Percentiles rank a stretch among this genome's conserved stretches.
Evolutionary conservation across 2,329 filamentous ascomycete species (phyloP).

Genomic region (Pleomassaria siparia): DNA sequence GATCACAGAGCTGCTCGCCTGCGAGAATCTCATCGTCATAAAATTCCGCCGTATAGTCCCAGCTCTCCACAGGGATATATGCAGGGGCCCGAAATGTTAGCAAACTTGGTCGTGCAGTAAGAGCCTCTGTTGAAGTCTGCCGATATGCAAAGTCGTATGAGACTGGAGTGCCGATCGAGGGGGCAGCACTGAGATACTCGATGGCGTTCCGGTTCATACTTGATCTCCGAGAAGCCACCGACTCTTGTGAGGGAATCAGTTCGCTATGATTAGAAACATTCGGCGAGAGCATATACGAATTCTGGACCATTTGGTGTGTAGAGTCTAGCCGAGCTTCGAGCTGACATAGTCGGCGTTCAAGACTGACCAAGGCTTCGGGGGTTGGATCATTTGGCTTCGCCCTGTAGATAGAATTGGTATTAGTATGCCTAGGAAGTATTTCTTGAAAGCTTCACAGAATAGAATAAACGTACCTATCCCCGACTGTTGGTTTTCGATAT

Average conservation of each 20-base stretch:
- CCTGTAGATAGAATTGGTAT: constrained; percentile 2
- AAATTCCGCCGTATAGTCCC: constrained; percentile 31
- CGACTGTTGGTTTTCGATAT: constrained; percentile 26
- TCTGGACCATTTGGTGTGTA: constrained; percentile 18
- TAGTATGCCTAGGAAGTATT: not conserved
- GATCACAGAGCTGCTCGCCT: constrained; percentile 25
- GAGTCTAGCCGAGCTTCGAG: constrained; percentile 25
- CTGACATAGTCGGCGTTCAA: constrained; percentile 26
- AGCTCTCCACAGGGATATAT: constrained; percentile 28
- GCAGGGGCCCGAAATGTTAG: constrained; percentile 22
- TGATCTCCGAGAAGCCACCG: constrained; percentile 14
- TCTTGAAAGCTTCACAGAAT: not conserved
- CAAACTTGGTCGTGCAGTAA: constrained; percentile 25
- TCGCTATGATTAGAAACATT: constrained; percentile 18
- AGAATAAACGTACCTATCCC: constrained; percentile 18
- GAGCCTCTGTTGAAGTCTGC: constrained; percentile 26
- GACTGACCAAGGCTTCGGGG: constrained; percentile 21
- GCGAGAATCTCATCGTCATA: constrained; percentile 30
- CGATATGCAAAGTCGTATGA: constrained; percentile 29
- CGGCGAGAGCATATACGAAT: constrained; percentile 18
- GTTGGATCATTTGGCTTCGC: constrained; percentile 14
- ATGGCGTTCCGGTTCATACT: constrained; percentile 18
- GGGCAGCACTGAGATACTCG: constrained; percentile 16
- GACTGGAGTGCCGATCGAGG: constrained; percentile 15
- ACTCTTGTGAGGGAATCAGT: constrained; percentile 8